Evolutionary conservation across 495 filamentous ascomycete genomes (phyloP), one percentile per base, ranked within the genome.

Genomic region (Hyaloscypha bicolor): DNA sequence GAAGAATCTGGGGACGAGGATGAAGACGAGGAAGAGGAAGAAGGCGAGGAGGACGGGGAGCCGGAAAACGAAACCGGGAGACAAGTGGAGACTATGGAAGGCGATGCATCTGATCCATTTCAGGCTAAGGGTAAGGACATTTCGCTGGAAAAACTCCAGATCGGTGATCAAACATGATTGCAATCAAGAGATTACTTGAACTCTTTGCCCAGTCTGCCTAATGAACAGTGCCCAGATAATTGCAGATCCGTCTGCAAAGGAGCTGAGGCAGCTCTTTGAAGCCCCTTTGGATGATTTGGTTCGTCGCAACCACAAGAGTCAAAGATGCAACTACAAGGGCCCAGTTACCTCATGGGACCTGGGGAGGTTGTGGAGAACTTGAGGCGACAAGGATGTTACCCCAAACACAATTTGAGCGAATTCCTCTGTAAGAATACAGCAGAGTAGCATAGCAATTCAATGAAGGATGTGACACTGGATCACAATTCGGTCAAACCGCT

Each of bases 1-100:
- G 85, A 87, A 11, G 77, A 82, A 4, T 74, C 70, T 1, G 74
- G 75, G 6, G 72, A 78, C 6, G 75, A 77, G 5, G 79, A 82
- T 2, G 80, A 80, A 22, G 78, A 80, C 3, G 80, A 80, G 32
- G 75, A 74, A 22, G 75, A 76, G 31, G 76, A 74, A 31, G 73
- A 68, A 25, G 74, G 75, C 32, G 72, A 76, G 19, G 74, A 68
- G 0, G 74, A 71, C 12, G 71, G 73, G 19, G 76, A 72, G 5
- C 55, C n/a, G 9, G 22, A 29, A 56, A 12, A 31, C 9, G 53
- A 29, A 25, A 6, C 6, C 16, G 42, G 16, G 0, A 48, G 42
- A 48, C 9, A 14, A 48, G 42, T 1, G 42, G 42, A 48, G 16
- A 19, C 42, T 48, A 3, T 19, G 9, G 42, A 48, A 48, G 42